A percentile compares a stretch with the other conserved stretches of the same genome.
phyloP scores from a whole-genome alignment of 2,329 filamentous ascomycete genomes.

The Neofusicoccum sp. region DNA sequence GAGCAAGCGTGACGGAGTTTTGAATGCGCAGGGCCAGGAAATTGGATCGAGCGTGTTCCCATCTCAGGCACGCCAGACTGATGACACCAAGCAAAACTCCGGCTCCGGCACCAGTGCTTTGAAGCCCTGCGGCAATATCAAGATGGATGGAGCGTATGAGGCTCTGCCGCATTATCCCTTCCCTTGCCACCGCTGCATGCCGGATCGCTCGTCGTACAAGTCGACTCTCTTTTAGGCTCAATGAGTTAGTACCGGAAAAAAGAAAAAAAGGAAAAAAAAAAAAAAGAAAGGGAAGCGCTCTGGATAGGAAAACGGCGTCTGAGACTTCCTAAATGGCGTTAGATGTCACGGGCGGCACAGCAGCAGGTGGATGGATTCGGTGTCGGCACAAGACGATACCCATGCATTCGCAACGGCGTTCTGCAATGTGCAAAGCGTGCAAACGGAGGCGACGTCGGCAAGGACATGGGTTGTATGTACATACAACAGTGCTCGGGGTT shows the following conservation, averaged over 20 bases:
- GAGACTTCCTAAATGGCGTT: neutral
- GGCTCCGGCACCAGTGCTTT: neutral
- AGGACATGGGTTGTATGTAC: neutral
- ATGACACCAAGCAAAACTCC: neutral
- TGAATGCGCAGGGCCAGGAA: neutral
- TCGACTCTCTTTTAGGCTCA: neutral
- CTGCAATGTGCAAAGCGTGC: neutral
- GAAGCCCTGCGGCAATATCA: neutral
- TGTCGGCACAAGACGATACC: neutral
- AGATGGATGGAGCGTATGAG: conserved; percentile 1
- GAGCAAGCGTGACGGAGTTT: neutral
- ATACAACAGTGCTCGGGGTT: neutral
- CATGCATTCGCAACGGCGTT: neutral
- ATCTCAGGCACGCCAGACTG: neutral
- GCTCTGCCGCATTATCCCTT: conserved; percentile 14
- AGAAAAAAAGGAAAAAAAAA: neutral
- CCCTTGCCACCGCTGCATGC: neutral
- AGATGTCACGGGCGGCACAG: neutral
- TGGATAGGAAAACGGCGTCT: no score
- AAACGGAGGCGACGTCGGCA: neutral
- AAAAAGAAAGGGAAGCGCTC: neutral
- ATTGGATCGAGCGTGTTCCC: neutral
- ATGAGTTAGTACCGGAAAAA: neutral
- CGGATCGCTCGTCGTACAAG: neutral
- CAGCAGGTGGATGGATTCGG: neutral